Percentiles rank a stretch among this genome's conserved stretches.
These are phyloP conservation scores for Rhizomucor pusillus DNA, from an alignment of 371 early-diverging fungal genomes.

Conservation along the genomic window DNA sequence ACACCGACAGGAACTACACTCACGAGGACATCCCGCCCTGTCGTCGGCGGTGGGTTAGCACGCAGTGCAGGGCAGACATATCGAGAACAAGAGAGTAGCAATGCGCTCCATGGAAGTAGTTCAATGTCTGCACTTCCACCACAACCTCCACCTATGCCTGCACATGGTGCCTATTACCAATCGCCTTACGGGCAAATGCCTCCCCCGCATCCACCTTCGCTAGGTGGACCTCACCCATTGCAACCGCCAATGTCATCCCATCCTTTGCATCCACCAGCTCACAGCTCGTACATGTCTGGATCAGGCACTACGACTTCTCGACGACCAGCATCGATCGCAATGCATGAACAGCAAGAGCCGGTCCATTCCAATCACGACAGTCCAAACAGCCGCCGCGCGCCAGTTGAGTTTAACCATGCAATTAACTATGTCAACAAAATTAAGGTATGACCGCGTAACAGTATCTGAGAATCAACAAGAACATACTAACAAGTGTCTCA, in stretches of 20 bases:
- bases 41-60: background rate
- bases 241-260: conserved; percentile 10
- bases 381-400: conserved; percentile 26
- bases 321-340: conserved; percentile 5
- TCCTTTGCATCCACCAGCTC: conserved; percentile 8
- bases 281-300: conserved; percentile 9
- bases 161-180: conserved; percentile 8
- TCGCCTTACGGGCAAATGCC: conserved; percentile 15
- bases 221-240: conserved; percentile 5
- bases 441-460: conserved; percentile 64
- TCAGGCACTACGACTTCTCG: background rate
- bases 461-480: background rate
- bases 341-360: conserved; percentile 7
- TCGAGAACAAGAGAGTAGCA: conserved; percentile 5
- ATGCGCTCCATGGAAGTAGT: conserved; percentile 1
- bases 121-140: conserved; percentile 4
- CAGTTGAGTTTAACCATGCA: conserved; percentile 93
- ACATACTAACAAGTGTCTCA: conserved; percentile 17
- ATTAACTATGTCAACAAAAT: conserved; percentile 97
- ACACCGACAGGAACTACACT: conserved; percentile 83
- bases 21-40: conserved; percentile 23
- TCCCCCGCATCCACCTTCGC: conserved; percentile 11
- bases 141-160: conserved; percentile 8
- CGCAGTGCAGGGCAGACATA: background rate
- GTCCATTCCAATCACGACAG: conserved; percentile 2